A percentile compares a stretch with the other conserved stretches of the same genome.
phyloP scores from a whole-genome alignment of 805 yeast genomes.

The Metschnikowia reukaufii region DNA sequence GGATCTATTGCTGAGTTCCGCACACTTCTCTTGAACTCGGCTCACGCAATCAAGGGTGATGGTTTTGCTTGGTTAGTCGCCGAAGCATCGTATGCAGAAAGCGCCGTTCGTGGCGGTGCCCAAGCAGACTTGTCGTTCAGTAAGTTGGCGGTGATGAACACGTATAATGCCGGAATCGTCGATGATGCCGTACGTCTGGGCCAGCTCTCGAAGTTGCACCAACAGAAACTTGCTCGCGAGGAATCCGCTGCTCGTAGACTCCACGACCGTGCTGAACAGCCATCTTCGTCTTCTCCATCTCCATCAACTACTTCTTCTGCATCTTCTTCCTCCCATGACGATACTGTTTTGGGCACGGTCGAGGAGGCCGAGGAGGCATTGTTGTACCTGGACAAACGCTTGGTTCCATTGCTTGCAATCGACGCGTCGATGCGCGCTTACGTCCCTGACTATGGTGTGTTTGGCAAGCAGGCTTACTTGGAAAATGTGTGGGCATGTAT shows the following conservation, averaged over 20 bases:
- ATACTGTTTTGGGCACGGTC: slow-evolving; percentile 34
- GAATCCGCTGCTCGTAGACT: slow-evolving; percentile 28
- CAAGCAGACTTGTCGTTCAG: slow-evolving; percentile 29
- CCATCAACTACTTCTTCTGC: slow-evolving; percentile 11
- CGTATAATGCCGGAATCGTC: slow-evolving; percentile 90
- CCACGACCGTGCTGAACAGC: slow-evolving; percentile 22
- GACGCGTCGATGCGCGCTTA: slow-evolving; percentile 74
- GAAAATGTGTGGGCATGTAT: slow-evolving; percentile 46
- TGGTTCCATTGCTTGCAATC: slow-evolving; percentile 63
- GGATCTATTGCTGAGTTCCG: slow-evolving; percentile 78
- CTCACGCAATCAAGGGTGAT: slow-evolving; percentile 75
- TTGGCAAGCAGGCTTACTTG: slow-evolving; percentile 45
- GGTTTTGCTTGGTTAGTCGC: slow-evolving; percentile 92
- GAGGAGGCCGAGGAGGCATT: slow-evolving; percentile 43
- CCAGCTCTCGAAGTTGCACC: slow-evolving; percentile 45
- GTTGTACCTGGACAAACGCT: slow-evolving; percentile 38
- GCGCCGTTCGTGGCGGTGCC: slow-evolving; percentile 23
- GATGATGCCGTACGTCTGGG: slow-evolving; percentile 57
- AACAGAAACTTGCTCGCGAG: slow-evolving; percentile 33
- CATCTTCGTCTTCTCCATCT: slow-evolving; percentile 9
- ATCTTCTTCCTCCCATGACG: slow-evolving; percentile 16
- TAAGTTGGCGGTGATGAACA: slow-evolving; percentile 66
- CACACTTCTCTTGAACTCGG: slow-evolving; percentile 66
- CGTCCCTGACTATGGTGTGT: slow-evolving; percentile 74
- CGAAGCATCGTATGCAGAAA: slow-evolving; percentile 37